Base-by-base conservation (phyloP, 805 yeast genomes). In the Ogataea parapolymorpha region DNA sequence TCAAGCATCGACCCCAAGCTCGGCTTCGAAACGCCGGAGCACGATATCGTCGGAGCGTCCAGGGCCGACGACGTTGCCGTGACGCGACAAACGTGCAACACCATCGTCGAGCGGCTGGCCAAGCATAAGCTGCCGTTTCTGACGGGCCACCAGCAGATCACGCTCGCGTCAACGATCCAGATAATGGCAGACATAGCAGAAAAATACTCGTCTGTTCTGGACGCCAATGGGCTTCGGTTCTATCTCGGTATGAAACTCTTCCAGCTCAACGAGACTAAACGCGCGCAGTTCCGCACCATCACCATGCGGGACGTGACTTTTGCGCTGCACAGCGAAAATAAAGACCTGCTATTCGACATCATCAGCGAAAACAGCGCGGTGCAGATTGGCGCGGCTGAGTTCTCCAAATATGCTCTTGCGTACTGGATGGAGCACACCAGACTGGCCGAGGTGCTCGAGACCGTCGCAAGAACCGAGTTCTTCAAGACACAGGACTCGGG, bases 101-200 rank as follows among this genome's bases (percentile, higher is more conserved):
- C 74, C 2, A 64, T 90, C 16, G 64, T 70, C 12, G 84, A 82
- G 16, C 77, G 77, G 45, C 66, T 90, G 38, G 77, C 79, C 30
- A 79, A 75, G 44, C 68, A 75, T 5, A 71, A 91, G 1, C 65
- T 90, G 20, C 96, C 96, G 0, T 81, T 82, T 46, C 59, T 90
- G 22, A 88, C 96, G 0, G 79, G 96, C 45, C 97, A 90, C 63
- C 96, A 90, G 59, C 98, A 90, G 56, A 79, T 82, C 22, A 88
- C 96, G 0, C 70, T 90, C 20, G 70, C 82, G 2, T 77, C 85
- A 12, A 78, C 87, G 2, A 69, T 87, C 5, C 80, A 77, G 35
- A 81, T 89, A 2, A 66, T 85, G 18, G 68, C 71, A 17, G 78
- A 77, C 13, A 71, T 86, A 4, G 70, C 71, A 11, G 68, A 69